Evolutionary conservation across 179 eudicot genomes (phyloP), one percentile per base, ranked within the genome.

Genomic region (Patellifolia procumbens): DNA sequence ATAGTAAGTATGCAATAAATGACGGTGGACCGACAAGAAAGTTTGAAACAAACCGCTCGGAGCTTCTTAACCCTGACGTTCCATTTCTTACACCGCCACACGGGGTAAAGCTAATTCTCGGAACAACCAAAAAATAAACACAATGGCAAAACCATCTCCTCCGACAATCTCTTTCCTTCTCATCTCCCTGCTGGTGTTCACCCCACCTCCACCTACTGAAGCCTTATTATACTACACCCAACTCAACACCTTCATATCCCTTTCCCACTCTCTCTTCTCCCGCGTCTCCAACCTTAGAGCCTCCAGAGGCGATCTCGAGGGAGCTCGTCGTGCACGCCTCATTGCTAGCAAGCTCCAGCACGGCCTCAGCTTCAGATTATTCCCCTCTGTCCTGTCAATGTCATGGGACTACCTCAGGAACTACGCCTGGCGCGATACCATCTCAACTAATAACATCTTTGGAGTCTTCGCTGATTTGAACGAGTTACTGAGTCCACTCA

Each of bases 281-380:
- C 91, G 96, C 83, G 90, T 91, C 31, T 86, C 96, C 85, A 83
- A 69, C 79, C 91, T 85, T 66, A 89, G 92, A 31, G 86, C 79
- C 35, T 69, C 90, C 19, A 86, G 89, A 63, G 92, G 91, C 49
- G 92, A 91, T 76, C 31, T 71, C 70, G 79, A 79, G 16, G 97
- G 94, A 7, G 81, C 91, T 1, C 75, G 77, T 62, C 82, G 97
- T 20, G 95, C 90, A 43, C 71, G 74, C 17, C 56, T 80, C 31
- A 72, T 91, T 46, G 88, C 89, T 65, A 65, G 56, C 13, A 87
- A 82, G 74, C 82, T 91, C 71, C 83, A 87, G 0, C 2, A 13
- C 1, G 73, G 37, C 55, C 78, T 70, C 2, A 81, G 77, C 8
- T 61, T 70, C 10, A 82, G 86, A 42, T 76, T 88, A 3, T 84